Evolutionary conservation across 2,329 filamentous ascomycete species (phyloP).

Genomic region (Paracoccidioides lutzii): DNA sequence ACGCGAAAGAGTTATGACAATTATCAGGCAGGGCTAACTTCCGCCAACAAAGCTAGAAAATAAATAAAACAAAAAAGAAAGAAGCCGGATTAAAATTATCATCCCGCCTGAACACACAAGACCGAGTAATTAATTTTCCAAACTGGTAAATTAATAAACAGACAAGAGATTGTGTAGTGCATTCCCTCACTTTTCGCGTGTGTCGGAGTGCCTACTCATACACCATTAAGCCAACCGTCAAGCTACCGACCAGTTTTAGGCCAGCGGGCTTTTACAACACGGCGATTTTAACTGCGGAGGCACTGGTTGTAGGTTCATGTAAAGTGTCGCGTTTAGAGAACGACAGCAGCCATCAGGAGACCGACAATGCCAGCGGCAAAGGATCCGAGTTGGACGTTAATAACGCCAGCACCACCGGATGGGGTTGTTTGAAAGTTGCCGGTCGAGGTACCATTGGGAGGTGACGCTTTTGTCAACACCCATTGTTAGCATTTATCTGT

Average conservation of each 20-base stretch:
- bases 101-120: not conserved
- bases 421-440: slow-evolving; percentile 14
- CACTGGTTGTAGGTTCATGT: not conserved
- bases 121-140: not conserved
- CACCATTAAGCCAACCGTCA: not conserved
- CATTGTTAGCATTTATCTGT: not conserved
- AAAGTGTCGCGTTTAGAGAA: slow-evolving; percentile 18
- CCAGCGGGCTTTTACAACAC: not conserved
- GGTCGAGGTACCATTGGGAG: slow-evolving; percentile 7
- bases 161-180: not conserved
- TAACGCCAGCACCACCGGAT: slow-evolving; percentile 10
- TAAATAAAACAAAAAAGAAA: not conserved
- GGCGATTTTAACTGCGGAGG: not conserved
- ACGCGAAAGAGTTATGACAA: not conserved
- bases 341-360: slow-evolving; percentile 24
- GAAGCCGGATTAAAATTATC: not conserved
- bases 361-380: slow-evolving; percentile 25
- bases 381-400: slow-evolving; percentile 19
- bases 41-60: not conserved
- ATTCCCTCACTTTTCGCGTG: not conserved
- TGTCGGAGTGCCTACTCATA: not conserved
- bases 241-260: not conserved
- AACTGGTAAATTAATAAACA: not conserved
- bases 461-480: not conserved
- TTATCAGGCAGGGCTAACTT: not conserved